Evolutionary conservation across 176 grass and related monocot species (phyloP).

Genomic region (Aegilops sharonensis): DNA sequence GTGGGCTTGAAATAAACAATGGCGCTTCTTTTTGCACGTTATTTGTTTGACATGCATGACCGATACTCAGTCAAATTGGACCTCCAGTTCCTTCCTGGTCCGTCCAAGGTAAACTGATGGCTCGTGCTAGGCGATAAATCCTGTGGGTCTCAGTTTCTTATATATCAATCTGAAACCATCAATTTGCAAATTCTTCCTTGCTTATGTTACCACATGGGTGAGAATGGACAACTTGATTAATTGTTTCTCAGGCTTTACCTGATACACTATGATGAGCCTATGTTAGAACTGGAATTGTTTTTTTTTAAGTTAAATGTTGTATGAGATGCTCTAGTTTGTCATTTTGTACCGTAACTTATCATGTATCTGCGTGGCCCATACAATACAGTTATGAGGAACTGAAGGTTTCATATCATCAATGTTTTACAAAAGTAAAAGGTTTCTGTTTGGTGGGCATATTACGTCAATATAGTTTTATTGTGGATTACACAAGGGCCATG

Average conservation of each 20-base stretch:
- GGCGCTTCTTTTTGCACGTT: not conserved
- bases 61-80: too few species aligned
- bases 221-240: not conserved
- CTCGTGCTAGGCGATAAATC: not conserved
- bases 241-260: not conserved
- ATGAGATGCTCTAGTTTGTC: not conserved
- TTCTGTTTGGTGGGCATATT: not conserved
- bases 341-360: not conserved
- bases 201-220: not conserved
- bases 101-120: not conserved
- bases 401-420: not conserved
- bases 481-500: not conserved
- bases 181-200: not conserved
- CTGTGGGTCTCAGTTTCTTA: not conserved
- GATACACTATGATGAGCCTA: not conserved
- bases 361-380: not conserved
- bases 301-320: not conserved
- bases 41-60: not conserved
- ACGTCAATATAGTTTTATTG: not conserved
- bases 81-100: too few species aligned
- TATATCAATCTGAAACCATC: not conserved
- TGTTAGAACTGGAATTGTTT: not conserved
- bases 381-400: conserved; percentile 1
- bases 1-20: not conserved
- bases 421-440: not conserved